Evolutionary conservation across 768 basidiomycete genomes (phyloP).

Genomic region (Udeniomyces megalosporus): DNA sequence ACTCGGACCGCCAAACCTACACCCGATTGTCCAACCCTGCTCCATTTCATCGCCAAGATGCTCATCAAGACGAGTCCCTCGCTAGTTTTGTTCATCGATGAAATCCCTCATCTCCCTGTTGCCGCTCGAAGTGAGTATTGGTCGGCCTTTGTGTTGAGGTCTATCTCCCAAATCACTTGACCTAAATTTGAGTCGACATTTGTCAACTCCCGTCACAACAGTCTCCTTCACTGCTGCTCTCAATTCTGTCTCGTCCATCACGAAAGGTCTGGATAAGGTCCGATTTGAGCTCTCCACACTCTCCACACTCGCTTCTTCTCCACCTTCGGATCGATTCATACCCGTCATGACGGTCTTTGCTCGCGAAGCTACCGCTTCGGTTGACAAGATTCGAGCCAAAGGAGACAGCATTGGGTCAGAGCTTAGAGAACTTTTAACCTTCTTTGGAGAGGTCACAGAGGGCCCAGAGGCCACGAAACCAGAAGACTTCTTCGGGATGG

Average conservation of each 20-base stretch:
- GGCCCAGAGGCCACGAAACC: conserved; percentile 50
- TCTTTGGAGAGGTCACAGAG: conserved; percentile 62
- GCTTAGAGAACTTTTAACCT: conserved; percentile 43
- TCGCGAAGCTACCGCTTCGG: conserved; percentile 35
- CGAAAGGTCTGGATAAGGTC: conserved; percentile 42
- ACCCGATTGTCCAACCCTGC: conserved; percentile 62
- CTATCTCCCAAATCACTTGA: not conserved
- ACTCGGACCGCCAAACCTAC: conserved; percentile 57
- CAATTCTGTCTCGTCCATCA: conserved; percentile 45
- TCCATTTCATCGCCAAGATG: conserved; percentile 72
- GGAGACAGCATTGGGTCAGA: conserved; percentile 43
- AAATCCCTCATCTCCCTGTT: conserved; percentile 62
- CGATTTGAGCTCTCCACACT: conserved; percentile 41
- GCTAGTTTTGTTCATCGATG: conserved; percentile 57
- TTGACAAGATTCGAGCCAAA: conserved; percentile 54
- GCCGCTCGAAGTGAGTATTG: conserved; percentile 52
- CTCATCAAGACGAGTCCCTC: conserved; percentile 51
- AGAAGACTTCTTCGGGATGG: conserved; percentile 54
- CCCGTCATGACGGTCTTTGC: conserved; percentile 54
- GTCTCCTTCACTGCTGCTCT: conserved; percentile 56
- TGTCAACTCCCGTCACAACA: no score
- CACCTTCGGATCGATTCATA: conserved; percentile 45
- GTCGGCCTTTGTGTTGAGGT: not conserved
- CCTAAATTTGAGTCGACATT: no score
- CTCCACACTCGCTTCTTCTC: conserved; percentile 24